Conservation (phyloP, 176 grass and related monocot genomes). For the Otatea glauca region DNA sequence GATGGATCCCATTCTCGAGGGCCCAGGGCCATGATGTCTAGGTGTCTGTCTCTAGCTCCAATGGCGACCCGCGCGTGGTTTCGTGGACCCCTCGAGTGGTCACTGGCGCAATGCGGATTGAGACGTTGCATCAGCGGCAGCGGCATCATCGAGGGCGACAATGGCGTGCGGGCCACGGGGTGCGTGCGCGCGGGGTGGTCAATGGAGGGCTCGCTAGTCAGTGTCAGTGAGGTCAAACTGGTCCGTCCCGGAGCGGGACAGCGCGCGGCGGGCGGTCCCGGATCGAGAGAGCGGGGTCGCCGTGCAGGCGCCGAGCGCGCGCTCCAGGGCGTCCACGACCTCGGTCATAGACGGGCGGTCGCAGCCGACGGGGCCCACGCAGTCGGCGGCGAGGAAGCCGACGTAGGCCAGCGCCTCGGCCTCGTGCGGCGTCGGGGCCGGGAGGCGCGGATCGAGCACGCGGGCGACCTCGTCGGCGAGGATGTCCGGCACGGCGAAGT, state of each 20-base stretch:
- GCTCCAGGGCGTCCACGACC: constrained; percentile 78
- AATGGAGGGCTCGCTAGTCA: constrained; percentile 35
- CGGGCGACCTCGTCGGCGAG: constrained; percentile 62
- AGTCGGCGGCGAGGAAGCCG: constrained; percentile 81
- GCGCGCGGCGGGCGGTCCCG: constrained; percentile 38
- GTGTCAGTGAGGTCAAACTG: constrained; percentile 70
- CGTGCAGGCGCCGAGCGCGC: constrained; percentile 57
- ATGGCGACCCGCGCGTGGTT: constrained; percentile 34
- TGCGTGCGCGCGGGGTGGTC: not conserved
- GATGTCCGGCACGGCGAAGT: constrained; percentile 82
- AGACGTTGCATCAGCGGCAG: constrained; percentile 10
- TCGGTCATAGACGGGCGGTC: constrained; percentile 87
- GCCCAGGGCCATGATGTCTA: not conserved
- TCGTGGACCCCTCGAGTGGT: not conserved
- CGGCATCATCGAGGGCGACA: not conserved
- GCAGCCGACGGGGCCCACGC: constrained; percentile 64
- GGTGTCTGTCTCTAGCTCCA: constrained; percentile 14
- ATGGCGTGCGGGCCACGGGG: not conserved
- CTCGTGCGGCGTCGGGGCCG: constrained; percentile 54
- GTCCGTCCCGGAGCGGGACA: constrained; percentile 51
- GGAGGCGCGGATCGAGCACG: constrained; percentile 72
- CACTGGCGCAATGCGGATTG: constrained; percentile 28
- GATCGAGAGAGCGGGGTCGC: constrained; percentile 29
- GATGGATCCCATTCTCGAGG: not conserved
- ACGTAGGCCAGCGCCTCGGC: constrained; percentile 77